Conservation (phyloP, 139 green algal species). For the Chlamydomonas sp. region DNA sequence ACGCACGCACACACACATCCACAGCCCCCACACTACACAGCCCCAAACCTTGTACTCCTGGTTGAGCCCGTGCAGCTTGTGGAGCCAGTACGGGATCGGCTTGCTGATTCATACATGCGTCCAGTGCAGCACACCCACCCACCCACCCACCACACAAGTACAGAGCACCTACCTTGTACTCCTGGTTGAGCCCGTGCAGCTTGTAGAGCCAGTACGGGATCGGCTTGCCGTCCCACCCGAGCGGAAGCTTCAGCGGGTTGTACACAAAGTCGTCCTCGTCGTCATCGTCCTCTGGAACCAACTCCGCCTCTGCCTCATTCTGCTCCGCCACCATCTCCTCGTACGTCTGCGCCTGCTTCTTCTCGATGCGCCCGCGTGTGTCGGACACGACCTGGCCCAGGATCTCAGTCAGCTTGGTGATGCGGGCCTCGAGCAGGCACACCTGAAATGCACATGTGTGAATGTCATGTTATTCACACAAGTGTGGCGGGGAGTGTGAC, state of each 20-base stretch:
- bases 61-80: constrained; percentile 88
- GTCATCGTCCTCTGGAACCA: constrained; percentile 46
- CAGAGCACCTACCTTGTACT: no score
- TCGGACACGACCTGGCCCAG: constrained; percentile 61
- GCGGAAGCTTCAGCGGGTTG: constrained; percentile 98
- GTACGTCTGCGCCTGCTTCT: constrained; percentile 84
- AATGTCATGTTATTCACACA: neutral
- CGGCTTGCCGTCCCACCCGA: constrained; percentile 98
- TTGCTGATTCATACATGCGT: no score
- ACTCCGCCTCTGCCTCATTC: constrained; percentile 47
- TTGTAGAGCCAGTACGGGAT: constrained; percentile 99
- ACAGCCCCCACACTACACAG: neutral
- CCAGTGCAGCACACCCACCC: no score
- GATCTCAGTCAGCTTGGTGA: constrained; percentile 38
- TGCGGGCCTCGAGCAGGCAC: constrained; percentile 37
- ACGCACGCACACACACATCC: constrained; percentile 62
- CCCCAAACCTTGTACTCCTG: constrained; percentile 29
- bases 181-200: constrained; percentile 93
- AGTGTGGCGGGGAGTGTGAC: no score
- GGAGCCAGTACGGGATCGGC: constrained; percentile 69
- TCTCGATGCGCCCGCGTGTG: constrained; percentile 82
- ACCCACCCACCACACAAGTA: no score
- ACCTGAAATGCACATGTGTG: constrained; percentile 4
- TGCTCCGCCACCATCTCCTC: constrained; percentile 79
- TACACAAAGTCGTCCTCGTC: constrained; percentile 89